Evolutionary conservation across 2,329 filamentous ascomycete species (phyloP).

Genomic region (Ilyonectria destructans): DNA sequence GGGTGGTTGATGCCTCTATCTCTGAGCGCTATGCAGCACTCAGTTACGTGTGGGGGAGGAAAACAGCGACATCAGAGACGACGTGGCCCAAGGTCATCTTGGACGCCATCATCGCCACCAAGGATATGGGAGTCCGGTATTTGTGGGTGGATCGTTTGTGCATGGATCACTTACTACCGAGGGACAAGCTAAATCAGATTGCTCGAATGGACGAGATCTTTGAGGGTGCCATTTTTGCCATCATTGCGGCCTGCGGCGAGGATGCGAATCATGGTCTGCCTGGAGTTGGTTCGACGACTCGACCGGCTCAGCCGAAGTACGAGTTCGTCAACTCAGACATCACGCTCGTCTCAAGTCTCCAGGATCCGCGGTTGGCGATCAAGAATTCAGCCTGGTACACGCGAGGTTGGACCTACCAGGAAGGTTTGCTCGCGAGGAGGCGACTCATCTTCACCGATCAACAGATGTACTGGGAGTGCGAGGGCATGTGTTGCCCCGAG

Average conservation of each 20-base stretch:
- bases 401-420: slow-evolving; percentile 60
- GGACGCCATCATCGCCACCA: slow-evolving; percentile 53
- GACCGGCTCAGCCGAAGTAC: slow-evolving; percentile 52
- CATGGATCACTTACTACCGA: slow-evolving; percentile 46
- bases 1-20: slow-evolving; percentile 49
- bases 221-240: slow-evolving; percentile 54
- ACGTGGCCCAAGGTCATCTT: slow-evolving; percentile 53
- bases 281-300: slow-evolving; percentile 51
- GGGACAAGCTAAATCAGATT: slow-evolving; percentile 52
- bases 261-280: slow-evolving; percentile 55
- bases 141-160: slow-evolving; percentile 60
- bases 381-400: slow-evolving; percentile 54
- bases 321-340: slow-evolving; percentile 52
- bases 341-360: slow-evolving; percentile 54
- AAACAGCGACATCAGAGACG: slow-evolving; percentile 34
- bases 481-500: slow-evolving; percentile 57
- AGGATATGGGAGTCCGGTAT: slow-evolving; percentile 53
- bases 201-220: slow-evolving; percentile 58
- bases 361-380: slow-evolving; percentile 51
- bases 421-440: slow-evolving; percentile 55
- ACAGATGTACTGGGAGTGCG: slow-evolving; percentile 60
- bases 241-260: slow-evolving; percentile 57
- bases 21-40: slow-evolving; percentile 52
- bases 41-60: slow-evolving; percentile 56
- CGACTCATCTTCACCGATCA: slow-evolving; percentile 58